Conservation (phyloP, 345 rosid species). For the Aegle marmelos region DNA sequence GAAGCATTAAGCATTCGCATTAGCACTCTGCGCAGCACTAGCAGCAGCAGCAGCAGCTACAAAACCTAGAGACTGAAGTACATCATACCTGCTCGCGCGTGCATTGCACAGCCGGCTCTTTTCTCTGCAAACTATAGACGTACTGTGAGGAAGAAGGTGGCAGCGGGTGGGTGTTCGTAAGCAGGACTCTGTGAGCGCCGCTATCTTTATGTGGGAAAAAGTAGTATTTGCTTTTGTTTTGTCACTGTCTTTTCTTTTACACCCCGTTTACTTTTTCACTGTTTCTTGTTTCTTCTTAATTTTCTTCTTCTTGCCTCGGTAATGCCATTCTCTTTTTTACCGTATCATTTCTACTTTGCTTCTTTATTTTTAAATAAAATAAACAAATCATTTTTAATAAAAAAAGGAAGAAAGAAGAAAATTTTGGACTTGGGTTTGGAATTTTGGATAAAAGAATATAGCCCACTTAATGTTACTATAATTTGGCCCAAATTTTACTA, state of each 20-base stretch:
- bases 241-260: constrained; percentile 8
- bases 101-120: not conserved
- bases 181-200: constrained; percentile 22
- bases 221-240: not conserved
- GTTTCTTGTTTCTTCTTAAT: not conserved
- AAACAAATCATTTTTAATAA: not conserved
- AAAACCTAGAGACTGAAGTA: not conserved
- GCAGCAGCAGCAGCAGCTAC: not conserved
- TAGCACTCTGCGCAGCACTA: too few species aligned
- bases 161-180: not conserved
- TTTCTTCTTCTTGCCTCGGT: constrained; percentile 18
- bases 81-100: not conserved
- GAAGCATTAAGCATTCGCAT: too few species aligned
- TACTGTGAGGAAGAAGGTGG: not conserved
- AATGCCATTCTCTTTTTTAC: not conserved
- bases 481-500: not conserved
- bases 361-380: too few species aligned
- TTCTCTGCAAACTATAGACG: rapidly evolving
- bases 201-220: constrained; percentile 15
- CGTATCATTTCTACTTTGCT: not conserved
- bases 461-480: not conserved
- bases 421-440: not conserved
- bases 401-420: too few species aligned
- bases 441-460: not conserved
- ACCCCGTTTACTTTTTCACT: constrained; percentile 13